A percentile compares a stretch with the other conserved stretches of the same genome.
Conservation (phyloP, 2,329 filamentous ascomycete genomes). For the Microcera coccophila region DNA sequence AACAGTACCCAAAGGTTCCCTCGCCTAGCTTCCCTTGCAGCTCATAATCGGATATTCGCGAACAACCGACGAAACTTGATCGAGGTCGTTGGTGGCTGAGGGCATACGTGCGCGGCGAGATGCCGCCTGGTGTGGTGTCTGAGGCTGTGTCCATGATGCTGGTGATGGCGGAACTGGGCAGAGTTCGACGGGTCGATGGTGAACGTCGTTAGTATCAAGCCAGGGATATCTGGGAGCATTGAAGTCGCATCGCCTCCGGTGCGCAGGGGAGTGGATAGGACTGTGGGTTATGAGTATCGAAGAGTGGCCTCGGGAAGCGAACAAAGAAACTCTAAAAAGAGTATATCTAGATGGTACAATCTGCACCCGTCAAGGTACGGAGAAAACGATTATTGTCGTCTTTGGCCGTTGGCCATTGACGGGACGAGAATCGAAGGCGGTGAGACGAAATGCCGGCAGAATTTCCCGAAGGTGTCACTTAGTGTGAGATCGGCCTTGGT, state of each 20-base stretch:
- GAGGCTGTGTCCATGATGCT: slow-evolving; percentile 32
- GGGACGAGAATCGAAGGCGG: slow-evolving; percentile 16
- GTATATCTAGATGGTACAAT: neutral
- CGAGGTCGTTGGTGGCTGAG: slow-evolving; percentile 52
- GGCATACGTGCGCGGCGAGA: slow-evolving; percentile 55
- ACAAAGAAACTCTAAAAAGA: neutral
- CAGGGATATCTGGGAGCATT: slow-evolving; percentile 7
- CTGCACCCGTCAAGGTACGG: neutral
- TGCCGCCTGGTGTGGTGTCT: slow-evolving; percentile 35
- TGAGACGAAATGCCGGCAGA: slow-evolving; percentile 22
- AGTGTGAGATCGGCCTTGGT: neutral
- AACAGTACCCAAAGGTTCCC: slow-evolving; percentile 80
- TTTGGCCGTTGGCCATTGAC: slow-evolving; percentile 5
- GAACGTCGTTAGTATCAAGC: slow-evolving; percentile 19
- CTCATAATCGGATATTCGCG: slow-evolving; percentile 75
- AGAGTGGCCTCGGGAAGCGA: neutral
- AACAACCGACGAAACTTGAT: slow-evolving; percentile 76
- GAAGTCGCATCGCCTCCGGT: slow-evolving; percentile 10
- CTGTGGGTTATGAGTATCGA: neutral
- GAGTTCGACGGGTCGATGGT: slow-evolving; percentile 1
- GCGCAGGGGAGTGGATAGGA: neutral
- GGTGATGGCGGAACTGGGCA: slow-evolving; percentile 1
- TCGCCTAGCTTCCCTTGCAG: slow-evolving; percentile 82
- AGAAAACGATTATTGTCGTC: slow-evolving; percentile 1
- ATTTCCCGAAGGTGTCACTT: slow-evolving; percentile 6